A percentile compares a stretch with the other conserved stretches of the same genome.
Evolutionary conservation across 768 basidiomycete genomes (phyloP).

Genomic region (Strobilomyces dryophilus): DNA sequence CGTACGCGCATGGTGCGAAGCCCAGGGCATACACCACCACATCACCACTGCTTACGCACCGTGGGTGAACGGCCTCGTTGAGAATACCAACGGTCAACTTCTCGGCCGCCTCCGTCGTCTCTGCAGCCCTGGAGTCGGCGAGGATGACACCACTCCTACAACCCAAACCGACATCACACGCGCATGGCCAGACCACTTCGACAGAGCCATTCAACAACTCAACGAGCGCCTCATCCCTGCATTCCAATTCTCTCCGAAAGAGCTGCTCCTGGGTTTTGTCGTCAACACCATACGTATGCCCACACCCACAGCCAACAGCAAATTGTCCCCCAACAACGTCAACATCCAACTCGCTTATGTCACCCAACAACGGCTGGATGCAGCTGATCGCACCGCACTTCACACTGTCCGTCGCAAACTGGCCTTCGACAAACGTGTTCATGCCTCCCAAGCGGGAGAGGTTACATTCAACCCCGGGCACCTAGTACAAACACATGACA

Average conservation of each 20-base stretch:
- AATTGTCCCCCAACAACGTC: background rate
- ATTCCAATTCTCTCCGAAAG: background rate
- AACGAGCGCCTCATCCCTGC: background rate
- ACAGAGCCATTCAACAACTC: background rate
- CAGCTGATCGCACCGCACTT: background rate
- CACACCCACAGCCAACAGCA: background rate
- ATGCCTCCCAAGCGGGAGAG: background rate
- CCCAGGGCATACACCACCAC: conserved; percentile 10
- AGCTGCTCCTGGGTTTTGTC: background rate
- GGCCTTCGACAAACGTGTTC: conserved; percentile 21
- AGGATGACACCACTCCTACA: conserved; percentile 8
- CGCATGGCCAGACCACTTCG: background rate
- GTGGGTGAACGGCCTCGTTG: conserved; percentile 38
- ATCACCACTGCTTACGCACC: conserved; percentile 34
- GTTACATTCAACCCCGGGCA: conserved; percentile 21
- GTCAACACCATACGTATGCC: background rate
- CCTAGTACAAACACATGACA: conserved; percentile 10
- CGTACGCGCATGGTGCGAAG: conserved; percentile 25
- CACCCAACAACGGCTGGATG: background rate
- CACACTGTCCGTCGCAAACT: conserved; percentile 23
- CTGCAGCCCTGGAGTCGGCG: conserved; percentile 31
- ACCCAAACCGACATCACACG: background rate
- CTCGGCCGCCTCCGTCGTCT: conserved; percentile 25
- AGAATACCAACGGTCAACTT: conserved; percentile 32
- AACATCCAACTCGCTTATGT: background rate